Conservation (phyloP, 306 rosid species). For the Begonia loranthoides region DNA sequence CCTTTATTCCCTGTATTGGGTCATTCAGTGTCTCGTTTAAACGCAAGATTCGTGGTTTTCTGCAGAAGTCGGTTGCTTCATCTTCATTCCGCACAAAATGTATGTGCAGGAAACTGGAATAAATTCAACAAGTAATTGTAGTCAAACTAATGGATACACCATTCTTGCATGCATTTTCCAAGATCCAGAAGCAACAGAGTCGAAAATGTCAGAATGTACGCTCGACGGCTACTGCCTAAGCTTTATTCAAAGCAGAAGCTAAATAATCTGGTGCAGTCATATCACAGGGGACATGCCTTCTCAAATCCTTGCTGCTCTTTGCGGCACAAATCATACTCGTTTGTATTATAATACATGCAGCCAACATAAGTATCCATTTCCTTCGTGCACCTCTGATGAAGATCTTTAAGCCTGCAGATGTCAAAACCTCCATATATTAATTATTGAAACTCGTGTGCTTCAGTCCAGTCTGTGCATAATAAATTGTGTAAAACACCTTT, state of each 20-base stretch:
- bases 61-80: too few relatives aligned
- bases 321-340: conserved; percentile 90
- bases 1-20: too few relatives aligned
- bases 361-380: conserved; percentile 89
- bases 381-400: conserved; percentile 76
- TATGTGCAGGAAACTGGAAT: too few relatives aligned
- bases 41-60: too few relatives aligned
- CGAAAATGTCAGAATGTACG: too few relatives aligned
- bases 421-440: conserved; percentile 5
- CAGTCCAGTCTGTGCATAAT: background rate
- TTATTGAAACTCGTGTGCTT: background rate
- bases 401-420: conserved; percentile 74
- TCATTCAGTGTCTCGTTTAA: too few relatives aligned
- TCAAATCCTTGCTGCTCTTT: conserved; percentile 81
- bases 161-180: too few relatives aligned
- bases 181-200: too few relatives aligned
- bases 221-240: too few relatives aligned
- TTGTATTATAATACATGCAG: conserved; percentile 92
- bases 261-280: background rate
- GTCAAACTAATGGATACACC: too few relatives aligned
- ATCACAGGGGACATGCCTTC: conserved; percentile 72
- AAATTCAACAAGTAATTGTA: too few relatives aligned
- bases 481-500: background rate
- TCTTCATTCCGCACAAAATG: too few relatives aligned
- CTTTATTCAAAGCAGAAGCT: background rate